Evolutionary conservation across 768 basidiomycete genomes (phyloP).

Genomic region (Rhizopogon vesiculosus): DNA sequence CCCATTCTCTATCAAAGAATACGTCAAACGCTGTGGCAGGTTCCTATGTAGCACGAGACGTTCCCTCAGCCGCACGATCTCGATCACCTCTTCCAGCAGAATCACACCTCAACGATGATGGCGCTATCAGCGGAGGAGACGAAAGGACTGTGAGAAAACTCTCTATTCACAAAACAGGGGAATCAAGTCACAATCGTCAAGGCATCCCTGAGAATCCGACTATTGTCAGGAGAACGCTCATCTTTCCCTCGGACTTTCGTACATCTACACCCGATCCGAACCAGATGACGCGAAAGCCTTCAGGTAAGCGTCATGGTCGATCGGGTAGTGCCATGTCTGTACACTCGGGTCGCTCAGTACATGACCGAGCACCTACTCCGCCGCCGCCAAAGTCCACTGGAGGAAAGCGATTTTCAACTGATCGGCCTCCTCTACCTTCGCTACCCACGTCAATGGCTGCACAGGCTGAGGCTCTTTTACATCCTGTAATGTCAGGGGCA

Average conservation of each 20-base stretch:
- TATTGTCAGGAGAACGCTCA: conserved; percentile 74
- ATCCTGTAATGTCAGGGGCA: conserved; percentile 33
- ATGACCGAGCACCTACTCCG: conserved; percentile 83
- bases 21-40: conserved; percentile 32
- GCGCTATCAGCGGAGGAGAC: conserved; percentile 22
- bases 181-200: conserved; percentile 21
- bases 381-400: conserved; percentile 63
- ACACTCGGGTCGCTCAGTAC: conserved; percentile 66
- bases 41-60: conserved; percentile 8
- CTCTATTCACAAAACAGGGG: conserved; percentile 18
- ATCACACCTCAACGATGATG: conserved; percentile 18
- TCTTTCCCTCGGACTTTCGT: conserved; percentile 67
- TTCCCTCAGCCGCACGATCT: conserved; percentile 15
- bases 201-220: conserved; percentile 36
- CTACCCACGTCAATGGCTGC: conserved; percentile 48
- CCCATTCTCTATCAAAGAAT: conserved; percentile 41
- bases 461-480: conserved; percentile 34
- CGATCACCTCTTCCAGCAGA: conserved; percentile 17
- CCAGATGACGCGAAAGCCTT: conserved; percentile 50
- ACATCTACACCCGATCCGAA: conserved; percentile 53
- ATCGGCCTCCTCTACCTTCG: conserved; percentile 66
- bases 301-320: conserved; percentile 46
- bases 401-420: conserved; percentile 59
- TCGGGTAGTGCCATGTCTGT: conserved; percentile 56
- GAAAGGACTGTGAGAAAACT: conserved; percentile 24